A percentile compares a stretch with the other conserved stretches of the same genome.
phyloP scores from a whole-genome alignment of 495 filamentous ascomycete species.

The Aeminium ludgeri region DNA sequence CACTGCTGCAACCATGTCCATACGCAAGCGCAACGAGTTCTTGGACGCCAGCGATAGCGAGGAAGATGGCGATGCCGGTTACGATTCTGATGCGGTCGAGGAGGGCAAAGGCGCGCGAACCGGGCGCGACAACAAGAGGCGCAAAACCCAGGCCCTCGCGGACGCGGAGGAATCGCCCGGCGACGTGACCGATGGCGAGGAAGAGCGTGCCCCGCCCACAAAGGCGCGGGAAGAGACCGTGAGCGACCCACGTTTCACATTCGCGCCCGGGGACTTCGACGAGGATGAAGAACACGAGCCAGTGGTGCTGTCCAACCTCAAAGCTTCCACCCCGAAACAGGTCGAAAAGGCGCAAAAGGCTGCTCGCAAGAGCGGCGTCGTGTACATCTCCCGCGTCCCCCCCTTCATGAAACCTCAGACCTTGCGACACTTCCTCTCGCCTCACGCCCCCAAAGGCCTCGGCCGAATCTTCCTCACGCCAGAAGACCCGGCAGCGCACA shows the following conservation, averaged over 20 bases:
- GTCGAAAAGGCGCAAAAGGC: conserved; percentile 40
- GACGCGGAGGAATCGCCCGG: conserved; percentile 27
- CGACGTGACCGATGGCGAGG: conserved; percentile 23
- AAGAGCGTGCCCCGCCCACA: conserved; percentile 2
- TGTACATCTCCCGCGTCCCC: conserved; percentile 81
- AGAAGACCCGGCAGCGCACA: conserved; percentile 46
- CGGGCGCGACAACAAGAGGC: conserved; percentile 44
- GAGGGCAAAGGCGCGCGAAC: conserved; percentile 39
- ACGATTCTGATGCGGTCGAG: conserved; percentile 51
- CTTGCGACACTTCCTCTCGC: conserved; percentile 57
- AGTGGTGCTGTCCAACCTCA: background rate
- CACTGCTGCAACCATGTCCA: conserved; percentile 32
- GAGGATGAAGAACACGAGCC: conserved; percentile 7
- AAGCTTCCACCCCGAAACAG: conserved; percentile 34
- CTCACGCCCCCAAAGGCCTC: conserved; percentile 49
- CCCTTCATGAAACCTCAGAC: conserved; percentile 88
- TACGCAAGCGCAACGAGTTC: conserved; percentile 58
- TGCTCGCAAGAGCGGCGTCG: conserved; percentile 51
- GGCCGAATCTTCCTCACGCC: conserved; percentile 78
- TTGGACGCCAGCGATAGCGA: conserved; percentile 54
- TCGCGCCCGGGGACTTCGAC: background rate
- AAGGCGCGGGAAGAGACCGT: conserved; percentile 14
- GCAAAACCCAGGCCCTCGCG: conserved; percentile 34
- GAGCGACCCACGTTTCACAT: background rate
- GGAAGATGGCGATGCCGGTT: conserved; percentile 42